Base-by-base conservation (phyloP, 192 early-diverging fungal species). In the Gigaspora rosea region DNA sequence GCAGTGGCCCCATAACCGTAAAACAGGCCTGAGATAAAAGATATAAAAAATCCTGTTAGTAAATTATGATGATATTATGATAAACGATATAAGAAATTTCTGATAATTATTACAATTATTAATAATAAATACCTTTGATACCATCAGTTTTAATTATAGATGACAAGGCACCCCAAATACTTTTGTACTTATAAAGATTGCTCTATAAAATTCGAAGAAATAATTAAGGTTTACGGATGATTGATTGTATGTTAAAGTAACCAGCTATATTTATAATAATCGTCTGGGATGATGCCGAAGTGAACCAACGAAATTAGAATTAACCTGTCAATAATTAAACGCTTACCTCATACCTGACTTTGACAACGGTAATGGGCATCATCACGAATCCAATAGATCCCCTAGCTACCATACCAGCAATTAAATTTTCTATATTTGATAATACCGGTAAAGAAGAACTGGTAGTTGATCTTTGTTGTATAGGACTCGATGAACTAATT, bases 321-420 rank as follows among this genome's bases (percentile, higher is more conserved):
- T 65, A 32, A 27, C 22, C 49, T 27, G 15, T 35, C 11, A 12
- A 51, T 32, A 41, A 41, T 7, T 7, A 41, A 3, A 41, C 41
- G 65, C 75, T 58, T 82, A 92, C 92, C 88, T 97, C 96, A 73
- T 90, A 96, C 67, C 94, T 87, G 50, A 95, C 91, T 85, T 98
- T 98, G 67, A 98, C 86, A 48, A 96, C 92, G 0, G 95, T 94
- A n/a, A 94, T 89, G 0, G 96, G 96, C 96, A 98, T 98, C 85
- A 96, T 86, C 0, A 95, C 69, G 73, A 96, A 92, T 8, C 96
- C 96, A 32, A 94, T 90, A 10, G 92, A 77, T 11, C 88, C 91
- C 52, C 93, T 81, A 22, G 93, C 90, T 36, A 87, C 82, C 16
- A 89, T 88, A 22, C 93, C 93, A 2, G 92, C 88, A 9, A 91